These are phyloP conservation scores for Candida easanensis DNA, from an alignment of 805 yeast genomes.

Conservation along the genomic window DNA sequence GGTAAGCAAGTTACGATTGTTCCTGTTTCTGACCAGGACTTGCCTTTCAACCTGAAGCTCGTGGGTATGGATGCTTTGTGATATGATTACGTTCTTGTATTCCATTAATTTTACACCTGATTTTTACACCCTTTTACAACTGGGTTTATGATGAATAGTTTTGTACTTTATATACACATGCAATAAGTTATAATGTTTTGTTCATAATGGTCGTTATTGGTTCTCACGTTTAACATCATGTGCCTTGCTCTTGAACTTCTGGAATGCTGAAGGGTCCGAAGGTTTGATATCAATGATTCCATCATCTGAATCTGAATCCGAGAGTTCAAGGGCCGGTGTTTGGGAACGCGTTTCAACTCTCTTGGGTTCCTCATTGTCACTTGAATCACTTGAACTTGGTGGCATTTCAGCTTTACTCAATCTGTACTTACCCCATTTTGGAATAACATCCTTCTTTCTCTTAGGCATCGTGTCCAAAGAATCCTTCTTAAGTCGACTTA, in stretches of 20 bases:
- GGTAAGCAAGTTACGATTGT: conserved; percentile 19
- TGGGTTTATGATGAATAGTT: background rate
- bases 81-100: no score
- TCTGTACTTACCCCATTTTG: background rate
- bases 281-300: background rate
- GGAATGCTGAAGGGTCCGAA: conserved; percentile 4
- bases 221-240: background rate
- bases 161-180: no score
- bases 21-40: conserved; percentile 3
- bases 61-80: conserved; percentile 12
- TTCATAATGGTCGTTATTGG: no score
- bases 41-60: conserved; percentile 9
- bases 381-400: no score
- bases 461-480: background rate
- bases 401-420: no score
- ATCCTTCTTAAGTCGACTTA: conserved; percentile 22
- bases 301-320: conserved; percentile 3
- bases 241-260: conserved; percentile 3
- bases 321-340: background rate
- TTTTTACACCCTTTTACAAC: background rate
- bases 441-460: background rate
- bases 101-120: no score
- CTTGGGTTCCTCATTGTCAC: no score
- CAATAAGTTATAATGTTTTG: no score
- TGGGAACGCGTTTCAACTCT: background rate